phyloP scores from a whole-genome alignment of 345 rosid genomes.

The Sisymbrium altissimum region DNA sequence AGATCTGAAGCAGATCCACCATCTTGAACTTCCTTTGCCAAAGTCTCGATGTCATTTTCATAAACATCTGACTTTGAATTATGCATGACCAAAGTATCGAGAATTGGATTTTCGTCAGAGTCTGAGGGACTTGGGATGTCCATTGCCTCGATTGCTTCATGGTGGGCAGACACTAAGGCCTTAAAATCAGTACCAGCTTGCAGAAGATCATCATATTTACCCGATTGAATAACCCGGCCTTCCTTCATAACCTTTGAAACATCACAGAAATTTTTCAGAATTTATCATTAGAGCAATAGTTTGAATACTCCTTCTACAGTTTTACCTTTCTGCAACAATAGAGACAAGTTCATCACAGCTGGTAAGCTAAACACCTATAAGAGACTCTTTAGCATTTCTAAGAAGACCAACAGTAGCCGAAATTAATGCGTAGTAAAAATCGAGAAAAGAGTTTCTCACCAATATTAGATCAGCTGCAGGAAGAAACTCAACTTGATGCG shows the following conservation, averaged over 20 bases:
- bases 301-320: constrained; percentile 29
- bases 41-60: constrained; percentile 57
- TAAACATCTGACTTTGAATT: constrained; percentile 50
- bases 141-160: constrained; percentile 97
- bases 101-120: constrained; percentile 61
- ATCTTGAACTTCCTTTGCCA: constrained; percentile 89
- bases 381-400: constrained; percentile 33
- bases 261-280: constrained; percentile 6
- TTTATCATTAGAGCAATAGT: constrained; percentile 16
- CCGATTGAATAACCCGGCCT: constrained; percentile 90
- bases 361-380: constrained; percentile 36
- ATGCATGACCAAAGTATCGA: constrained; percentile 38
- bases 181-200: constrained; percentile 97
- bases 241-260: constrained; percentile 85
- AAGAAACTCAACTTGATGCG: constrained; percentile 99
- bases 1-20: constrained; percentile 72
- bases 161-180: constrained; percentile 92
- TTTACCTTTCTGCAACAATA: constrained; percentile 37
- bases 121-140: constrained; percentile 88
- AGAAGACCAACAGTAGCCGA: constrained; percentile 20
- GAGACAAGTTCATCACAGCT: constrained; percentile 39
- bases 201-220: constrained; percentile 93
- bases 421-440: constrained; percentile 4
- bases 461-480: constrained; percentile 91
- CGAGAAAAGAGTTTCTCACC: constrained; percentile 50